Conservation (phyloP, 1,139 yeast species). For the Petasospora rhodanensis region DNA sequence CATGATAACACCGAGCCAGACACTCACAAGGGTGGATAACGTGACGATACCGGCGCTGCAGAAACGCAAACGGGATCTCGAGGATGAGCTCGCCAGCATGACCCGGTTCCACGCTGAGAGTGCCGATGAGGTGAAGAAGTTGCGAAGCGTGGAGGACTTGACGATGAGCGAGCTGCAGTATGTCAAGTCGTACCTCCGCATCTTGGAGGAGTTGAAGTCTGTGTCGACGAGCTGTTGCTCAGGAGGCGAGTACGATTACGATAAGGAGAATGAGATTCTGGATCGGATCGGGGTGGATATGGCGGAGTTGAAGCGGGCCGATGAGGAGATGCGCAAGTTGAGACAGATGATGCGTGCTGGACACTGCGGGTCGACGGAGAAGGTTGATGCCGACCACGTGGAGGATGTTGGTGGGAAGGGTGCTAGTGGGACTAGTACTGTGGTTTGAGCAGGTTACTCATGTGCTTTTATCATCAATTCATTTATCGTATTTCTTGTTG, state of each 20-base stretch:
- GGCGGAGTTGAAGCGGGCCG: slow-evolving; percentile 12
- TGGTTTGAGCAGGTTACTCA: too few relatives aligned
- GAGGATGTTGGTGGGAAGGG: too few relatives aligned
- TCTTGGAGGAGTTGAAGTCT: slow-evolving; percentile 10
- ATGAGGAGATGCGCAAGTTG: slow-evolving; percentile 7
- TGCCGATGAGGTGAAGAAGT: slow-evolving; percentile 1
- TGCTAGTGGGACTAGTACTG: too few relatives aligned
- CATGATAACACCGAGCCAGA: slow-evolving; percentile 17
- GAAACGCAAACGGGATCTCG: slow-evolving; percentile 6
- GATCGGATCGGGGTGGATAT: slow-evolving; percentile 12
- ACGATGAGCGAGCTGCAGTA: slow-evolving; percentile 12
- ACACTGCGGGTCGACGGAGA: too few relatives aligned
- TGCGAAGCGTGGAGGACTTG: slow-evolving; percentile 3
- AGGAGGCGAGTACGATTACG: slow-evolving; percentile 15
- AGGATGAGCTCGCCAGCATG: slow-evolving; percentile 2
- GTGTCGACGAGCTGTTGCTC: slow-evolving; percentile 8
- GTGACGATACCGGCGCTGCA: slow-evolving; percentile 17
- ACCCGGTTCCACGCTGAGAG: slow-evolving; percentile 2
- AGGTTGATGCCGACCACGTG: not conserved
- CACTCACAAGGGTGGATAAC: slow-evolving; percentile 13
- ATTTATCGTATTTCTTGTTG: too few relatives aligned
- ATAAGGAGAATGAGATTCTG: slow-evolving; percentile 17
- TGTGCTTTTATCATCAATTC: too few relatives aligned
- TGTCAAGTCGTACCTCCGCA: slow-evolving; percentile 9
- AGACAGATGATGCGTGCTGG: not conserved